Conservation (phyloP, 2,329 filamentous ascomycete species). For the Lachnellula hyalina region DNA sequence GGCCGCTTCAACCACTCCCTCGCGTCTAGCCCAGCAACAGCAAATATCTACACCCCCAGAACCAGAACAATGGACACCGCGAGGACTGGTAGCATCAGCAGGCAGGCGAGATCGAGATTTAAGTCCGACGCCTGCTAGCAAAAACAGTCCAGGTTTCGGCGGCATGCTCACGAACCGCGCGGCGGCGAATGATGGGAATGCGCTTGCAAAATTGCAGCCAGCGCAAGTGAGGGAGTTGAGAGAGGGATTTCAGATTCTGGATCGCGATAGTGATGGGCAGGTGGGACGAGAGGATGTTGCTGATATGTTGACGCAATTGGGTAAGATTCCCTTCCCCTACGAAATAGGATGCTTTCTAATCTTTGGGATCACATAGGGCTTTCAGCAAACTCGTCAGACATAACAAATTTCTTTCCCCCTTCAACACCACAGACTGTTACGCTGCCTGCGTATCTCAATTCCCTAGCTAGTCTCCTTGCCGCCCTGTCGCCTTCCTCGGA, state of each 20-base stretch:
- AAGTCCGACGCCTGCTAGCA: constrained; percentile 27
- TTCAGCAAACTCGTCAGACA: constrained; percentile 62
- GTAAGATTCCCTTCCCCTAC: constrained; percentile 37
- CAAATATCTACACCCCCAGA: constrained; percentile 34
- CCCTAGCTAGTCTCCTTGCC: constrained; percentile 67
- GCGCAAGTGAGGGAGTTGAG: constrained; percentile 81
- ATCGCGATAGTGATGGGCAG: constrained; percentile 78
- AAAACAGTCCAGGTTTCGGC: constrained; percentile 27
- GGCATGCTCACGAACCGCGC: constrained; percentile 22
- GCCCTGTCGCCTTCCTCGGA: constrained; percentile 74
- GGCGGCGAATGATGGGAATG: constrained; percentile 34
- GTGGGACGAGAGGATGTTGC: constrained; percentile 79
- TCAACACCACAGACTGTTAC: constrained; percentile 68
- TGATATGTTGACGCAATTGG: constrained; percentile 82
- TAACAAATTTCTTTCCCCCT: constrained; percentile 79
- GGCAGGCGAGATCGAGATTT: constrained; percentile 28
- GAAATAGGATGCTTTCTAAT: not conserved
- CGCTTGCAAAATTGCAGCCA: constrained; percentile 69
- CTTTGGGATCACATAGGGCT: constrained; percentile 51
- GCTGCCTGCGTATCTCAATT: constrained; percentile 80
- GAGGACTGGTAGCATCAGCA: constrained; percentile 28
- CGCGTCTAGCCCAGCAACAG: constrained; percentile 37
- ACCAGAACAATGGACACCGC: constrained; percentile 25
- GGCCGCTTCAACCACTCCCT: constrained; percentile 42
- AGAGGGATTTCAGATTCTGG: constrained; percentile 90